phyloP scores from a whole-genome alignment of 352 stramenopile species.

The Peronospora destructor region DNA sequence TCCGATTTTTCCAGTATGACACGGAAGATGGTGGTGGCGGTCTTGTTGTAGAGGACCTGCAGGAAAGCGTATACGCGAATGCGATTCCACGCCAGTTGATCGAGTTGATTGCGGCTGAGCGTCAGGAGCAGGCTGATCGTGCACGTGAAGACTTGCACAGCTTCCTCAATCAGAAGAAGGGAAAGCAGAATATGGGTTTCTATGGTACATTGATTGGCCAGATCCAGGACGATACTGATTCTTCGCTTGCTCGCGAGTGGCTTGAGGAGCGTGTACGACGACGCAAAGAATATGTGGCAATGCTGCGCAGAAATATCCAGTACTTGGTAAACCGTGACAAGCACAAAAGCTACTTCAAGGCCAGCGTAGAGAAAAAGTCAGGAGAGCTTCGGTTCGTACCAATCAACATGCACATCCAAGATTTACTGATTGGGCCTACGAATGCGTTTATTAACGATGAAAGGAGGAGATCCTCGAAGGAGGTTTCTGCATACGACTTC shows the following conservation, averaged over 20 bases:
- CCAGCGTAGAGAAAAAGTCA: constrained; percentile 83
- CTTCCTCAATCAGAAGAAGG: constrained; percentile 84
- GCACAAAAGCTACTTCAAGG: constrained; percentile 87
- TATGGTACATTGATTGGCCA: constrained; percentile 83
- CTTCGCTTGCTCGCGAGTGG: constrained; percentile 66
- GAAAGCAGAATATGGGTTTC: constrained; percentile 74
- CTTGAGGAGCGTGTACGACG: constrained; percentile 71
- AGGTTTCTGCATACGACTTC: constrained; percentile 80
- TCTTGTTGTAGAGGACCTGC: constrained; percentile 78
- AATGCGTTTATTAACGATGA: constrained; percentile 84
- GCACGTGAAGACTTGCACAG: constrained; percentile 67
- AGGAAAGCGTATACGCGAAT: constrained; percentile 74
- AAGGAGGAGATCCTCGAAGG: constrained; percentile 62
- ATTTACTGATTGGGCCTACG: constrained; percentile 73
- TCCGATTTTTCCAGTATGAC: constrained; percentile 85
- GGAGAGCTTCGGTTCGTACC: constrained; percentile 76
- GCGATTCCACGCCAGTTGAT: constrained; percentile 77
- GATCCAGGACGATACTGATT: constrained; percentile 82
- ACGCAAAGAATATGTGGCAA: constrained; percentile 75
- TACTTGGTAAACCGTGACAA: constrained; percentile 83
- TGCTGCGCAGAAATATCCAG: constrained; percentile 80
- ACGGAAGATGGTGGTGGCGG: constrained; percentile 71
- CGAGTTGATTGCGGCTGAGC: constrained; percentile 68
- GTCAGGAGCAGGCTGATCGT: constrained; percentile 73
- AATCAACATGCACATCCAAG: constrained; percentile 85